Evolutionary conservation across 371 early-diverging fungal species (phyloP).

Genomic region (Apophysomyces ossiformis): DNA sequence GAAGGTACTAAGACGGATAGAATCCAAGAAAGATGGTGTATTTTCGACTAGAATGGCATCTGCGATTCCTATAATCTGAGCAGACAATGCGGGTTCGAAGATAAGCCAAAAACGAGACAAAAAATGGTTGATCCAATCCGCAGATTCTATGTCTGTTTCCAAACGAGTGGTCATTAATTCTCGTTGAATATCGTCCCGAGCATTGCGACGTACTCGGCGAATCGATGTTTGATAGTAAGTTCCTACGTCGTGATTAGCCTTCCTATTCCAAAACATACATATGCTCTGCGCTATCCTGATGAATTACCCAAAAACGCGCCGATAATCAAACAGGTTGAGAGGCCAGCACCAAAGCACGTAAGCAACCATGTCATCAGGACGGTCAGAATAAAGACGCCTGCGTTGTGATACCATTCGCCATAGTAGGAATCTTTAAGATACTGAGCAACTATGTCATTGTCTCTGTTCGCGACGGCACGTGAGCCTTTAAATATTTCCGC

Average conservation of each 20-base stretch:
- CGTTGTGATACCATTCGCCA: slow-evolving; percentile 47
- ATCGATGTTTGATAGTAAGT: slow-evolving; percentile 78
- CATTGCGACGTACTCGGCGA: slow-evolving; percentile 64
- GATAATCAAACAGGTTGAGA: slow-evolving; percentile 31
- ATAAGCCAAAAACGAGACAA: slow-evolving; percentile 89
- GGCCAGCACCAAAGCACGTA: slow-evolving; percentile 38
- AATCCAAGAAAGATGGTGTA: slow-evolving; percentile 88
- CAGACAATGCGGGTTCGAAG: slow-evolving; percentile 88
- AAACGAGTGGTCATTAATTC: slow-evolving; percentile 51
- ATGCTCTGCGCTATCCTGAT: not conserved
- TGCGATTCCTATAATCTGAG: slow-evolving; percentile 71
- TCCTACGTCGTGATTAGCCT: slow-evolving; percentile 35
- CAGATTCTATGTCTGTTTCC: slow-evolving; percentile 76
- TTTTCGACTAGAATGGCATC: slow-evolving; percentile 74
- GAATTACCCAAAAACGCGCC: slow-evolving; percentile 40
- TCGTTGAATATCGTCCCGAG: slow-evolving; percentile 71
- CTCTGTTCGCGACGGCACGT: slow-evolving; percentile 15
- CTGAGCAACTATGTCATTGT: slow-evolving; percentile 30
- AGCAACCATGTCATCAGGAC: slow-evolving; percentile 42
- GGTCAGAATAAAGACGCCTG: slow-evolving; percentile 36
- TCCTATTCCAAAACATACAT: not conserved
- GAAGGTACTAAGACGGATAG: slow-evolving; percentile 87
- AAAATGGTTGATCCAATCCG: slow-evolving; percentile 96
- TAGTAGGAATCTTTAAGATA: slow-evolving; percentile 43
- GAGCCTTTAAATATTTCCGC: slow-evolving; percentile 23